phyloP scores from a whole-genome alignment of 176 grass and related monocot genomes.

The Luzula sylvatica region DNA sequence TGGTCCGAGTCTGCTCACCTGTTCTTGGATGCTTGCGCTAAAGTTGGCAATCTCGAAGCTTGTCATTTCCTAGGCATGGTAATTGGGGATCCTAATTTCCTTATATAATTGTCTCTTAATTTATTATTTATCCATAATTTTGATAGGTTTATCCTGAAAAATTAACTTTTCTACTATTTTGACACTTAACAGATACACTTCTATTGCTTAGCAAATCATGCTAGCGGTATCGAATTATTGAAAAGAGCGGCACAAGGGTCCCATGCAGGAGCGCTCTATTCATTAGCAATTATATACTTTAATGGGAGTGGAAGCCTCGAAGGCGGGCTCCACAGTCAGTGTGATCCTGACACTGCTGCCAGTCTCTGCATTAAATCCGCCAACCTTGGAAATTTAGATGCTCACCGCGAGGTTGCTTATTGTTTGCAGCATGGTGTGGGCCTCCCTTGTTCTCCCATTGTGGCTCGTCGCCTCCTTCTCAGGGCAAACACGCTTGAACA shows the following conservation, averaged over 20 bases:
- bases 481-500: constrained; percentile 59
- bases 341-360: too few relatives aligned
- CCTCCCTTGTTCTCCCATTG: constrained; percentile 34
- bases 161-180: background rate
- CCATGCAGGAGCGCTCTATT: too few relatives aligned
- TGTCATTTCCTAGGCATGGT: constrained; percentile 78
- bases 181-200: constrained; percentile 42
- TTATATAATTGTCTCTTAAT: background rate
- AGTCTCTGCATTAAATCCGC: too few relatives aligned
- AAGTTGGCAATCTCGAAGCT: constrained; percentile 57
- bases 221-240: constrained; percentile 43
- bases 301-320: too few relatives aligned
- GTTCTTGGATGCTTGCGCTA: constrained; percentile 45
- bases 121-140: too few relatives aligned
- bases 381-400: too few relatives aligned
- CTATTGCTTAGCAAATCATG: constrained; percentile 49
- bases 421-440: constrained; percentile 67
- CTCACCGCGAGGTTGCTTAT: too few relatives aligned
- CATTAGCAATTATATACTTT: too few relatives aligned
- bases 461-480: constrained; percentile 53
- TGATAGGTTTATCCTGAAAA: background rate
- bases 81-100: background rate
- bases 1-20: constrained; percentile 47
- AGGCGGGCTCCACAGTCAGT: too few relatives aligned
- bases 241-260: constrained; percentile 61